phyloP scores from a whole-genome alignment of 179 eudicot species.

The Nepenthes alata region DNA sequence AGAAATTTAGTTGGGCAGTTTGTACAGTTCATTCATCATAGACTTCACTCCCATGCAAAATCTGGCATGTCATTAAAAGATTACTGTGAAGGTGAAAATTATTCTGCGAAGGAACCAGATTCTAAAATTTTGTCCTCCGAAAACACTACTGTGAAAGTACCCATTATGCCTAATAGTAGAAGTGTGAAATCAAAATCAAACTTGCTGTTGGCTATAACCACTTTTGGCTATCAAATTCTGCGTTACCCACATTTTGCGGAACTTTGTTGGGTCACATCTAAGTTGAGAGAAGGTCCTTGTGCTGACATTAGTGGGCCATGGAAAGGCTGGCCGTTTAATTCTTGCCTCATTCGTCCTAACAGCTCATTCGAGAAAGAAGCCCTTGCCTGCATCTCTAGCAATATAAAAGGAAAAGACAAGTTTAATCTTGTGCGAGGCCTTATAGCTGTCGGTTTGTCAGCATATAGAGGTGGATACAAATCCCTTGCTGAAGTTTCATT shows the following conservation, averaged over 20 bases:
- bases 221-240: constrained; percentile 78
- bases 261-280: constrained; percentile 95
- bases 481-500: constrained; percentile 60
- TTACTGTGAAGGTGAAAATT: constrained; percentile 21
- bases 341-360: constrained; percentile 70
- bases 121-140: constrained; percentile 14
- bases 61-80: constrained; percentile 12
- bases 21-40: constrained; percentile 48
- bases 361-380: constrained; percentile 26
- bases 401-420: constrained; percentile 35
- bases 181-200: constrained; percentile 50
- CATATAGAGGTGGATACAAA: constrained; percentile 66
- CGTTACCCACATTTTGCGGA: constrained; percentile 90
- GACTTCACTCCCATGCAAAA: constrained; percentile 25
- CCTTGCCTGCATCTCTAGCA: constrained; percentile 31
- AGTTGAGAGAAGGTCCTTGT: constrained; percentile 81
- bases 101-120: constrained; percentile 19
- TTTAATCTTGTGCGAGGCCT: constrained; percentile 68
- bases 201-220: constrained; percentile 46
- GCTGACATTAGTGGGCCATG: constrained; percentile 64
- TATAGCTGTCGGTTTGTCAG: constrained; percentile 76
- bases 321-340: constrained; percentile 98
- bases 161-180: constrained; percentile 19
- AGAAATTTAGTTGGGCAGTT: constrained; percentile 54
- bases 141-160: constrained; percentile 16